These are phyloP conservation scores for Exophiala xenobiotica DNA, from an alignment of 2,329 filamentous ascomycete species.

Conservation along the genomic window DNA sequence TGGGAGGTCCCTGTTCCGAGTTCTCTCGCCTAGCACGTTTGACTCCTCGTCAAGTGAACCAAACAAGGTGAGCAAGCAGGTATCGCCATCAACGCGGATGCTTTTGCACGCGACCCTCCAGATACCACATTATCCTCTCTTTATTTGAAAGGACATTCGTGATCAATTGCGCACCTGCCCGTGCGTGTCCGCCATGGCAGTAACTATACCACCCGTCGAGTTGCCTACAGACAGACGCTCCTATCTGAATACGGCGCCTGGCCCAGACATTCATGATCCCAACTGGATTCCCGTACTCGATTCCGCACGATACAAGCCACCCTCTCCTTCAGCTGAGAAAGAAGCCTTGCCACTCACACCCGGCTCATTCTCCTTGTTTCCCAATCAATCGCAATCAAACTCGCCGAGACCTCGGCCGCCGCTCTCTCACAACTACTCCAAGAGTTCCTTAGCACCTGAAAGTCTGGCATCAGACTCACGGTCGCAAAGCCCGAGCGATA, in stretches of 20 bases:
- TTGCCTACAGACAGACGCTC: slow-evolving; percentile 27
- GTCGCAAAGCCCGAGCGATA: slow-evolving; percentile 16
- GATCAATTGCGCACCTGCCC: not conserved
- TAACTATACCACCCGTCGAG: slow-evolving; percentile 22
- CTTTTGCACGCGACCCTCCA: not conserved
- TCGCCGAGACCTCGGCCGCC: slow-evolving; percentile 20
- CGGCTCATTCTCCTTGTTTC: slow-evolving; percentile 24
- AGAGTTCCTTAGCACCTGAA: slow-evolving; percentile 26
- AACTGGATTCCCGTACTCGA: slow-evolving; percentile 31
- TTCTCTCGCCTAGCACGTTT: not conserved
- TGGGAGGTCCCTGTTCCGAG: not conserved
- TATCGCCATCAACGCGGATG: not conserved
- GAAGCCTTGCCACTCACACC: slow-evolving; percentile 14
- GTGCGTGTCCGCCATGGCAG: slow-evolving; percentile 15
- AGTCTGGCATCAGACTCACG: slow-evolving; percentile 17
- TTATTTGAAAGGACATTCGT: not conserved
- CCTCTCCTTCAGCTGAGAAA: slow-evolving; percentile 20
- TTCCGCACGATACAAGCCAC: slow-evolving; percentile 15
- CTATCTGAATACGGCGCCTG: slow-evolving; percentile 18
- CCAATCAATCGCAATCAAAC: slow-evolving; percentile 9
- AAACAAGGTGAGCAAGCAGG: not conserved
- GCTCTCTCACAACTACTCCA: slow-evolving; percentile 24
- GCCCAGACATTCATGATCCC: slow-evolving; percentile 28
- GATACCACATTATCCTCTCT: not conserved
- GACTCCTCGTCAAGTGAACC: not conserved